These are phyloP conservation scores for Vitis hybrid DNA, from an alignment of 177 flowering plant genomes.

Conservation along the genomic window DNA sequence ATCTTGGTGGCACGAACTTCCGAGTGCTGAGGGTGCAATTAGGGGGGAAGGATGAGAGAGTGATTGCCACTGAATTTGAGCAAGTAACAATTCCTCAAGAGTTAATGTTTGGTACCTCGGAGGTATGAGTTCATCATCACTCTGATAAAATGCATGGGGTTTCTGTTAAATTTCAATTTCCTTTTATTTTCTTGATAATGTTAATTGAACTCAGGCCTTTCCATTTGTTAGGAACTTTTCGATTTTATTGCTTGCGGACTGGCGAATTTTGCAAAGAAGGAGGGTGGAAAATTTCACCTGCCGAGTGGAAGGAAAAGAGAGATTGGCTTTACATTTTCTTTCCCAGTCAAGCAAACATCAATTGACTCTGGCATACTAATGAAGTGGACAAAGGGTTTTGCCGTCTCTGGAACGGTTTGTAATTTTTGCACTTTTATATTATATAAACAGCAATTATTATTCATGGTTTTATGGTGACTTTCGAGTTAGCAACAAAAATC, in stretches of 20 bases:
- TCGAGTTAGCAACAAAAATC: too few species aligned
- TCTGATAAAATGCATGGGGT: background rate
- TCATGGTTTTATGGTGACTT: background rate
- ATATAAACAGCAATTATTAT: background rate
- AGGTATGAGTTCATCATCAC: constrained; percentile 39
- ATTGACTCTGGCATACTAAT: constrained; percentile 83
- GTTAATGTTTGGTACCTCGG: constrained; percentile 77
- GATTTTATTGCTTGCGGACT: constrained; percentile 81
- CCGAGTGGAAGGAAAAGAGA: constrained; percentile 67
- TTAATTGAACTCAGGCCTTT: background rate
- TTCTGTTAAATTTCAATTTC: background rate
- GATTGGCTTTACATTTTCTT: constrained; percentile 91
- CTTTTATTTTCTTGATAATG: background rate
- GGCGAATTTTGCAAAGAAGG: constrained; percentile 60
- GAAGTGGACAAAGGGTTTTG: constrained; percentile 94
- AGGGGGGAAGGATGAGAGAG: constrained; percentile 74
- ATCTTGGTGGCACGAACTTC: constrained; percentile 97
- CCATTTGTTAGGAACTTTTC: constrained; percentile 58
- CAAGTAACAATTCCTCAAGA: constrained; percentile 82
- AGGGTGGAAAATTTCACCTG: constrained; percentile 53
- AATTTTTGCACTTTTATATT: background rate
- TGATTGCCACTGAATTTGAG: constrained; percentile 68
- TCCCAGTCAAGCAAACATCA: constrained; percentile 86
- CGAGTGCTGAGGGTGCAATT: constrained; percentile 81
- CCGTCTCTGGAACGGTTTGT: constrained; percentile 86